Conservation (phyloP, 345 rosid species). For the Murraya paniculata region DNA sequence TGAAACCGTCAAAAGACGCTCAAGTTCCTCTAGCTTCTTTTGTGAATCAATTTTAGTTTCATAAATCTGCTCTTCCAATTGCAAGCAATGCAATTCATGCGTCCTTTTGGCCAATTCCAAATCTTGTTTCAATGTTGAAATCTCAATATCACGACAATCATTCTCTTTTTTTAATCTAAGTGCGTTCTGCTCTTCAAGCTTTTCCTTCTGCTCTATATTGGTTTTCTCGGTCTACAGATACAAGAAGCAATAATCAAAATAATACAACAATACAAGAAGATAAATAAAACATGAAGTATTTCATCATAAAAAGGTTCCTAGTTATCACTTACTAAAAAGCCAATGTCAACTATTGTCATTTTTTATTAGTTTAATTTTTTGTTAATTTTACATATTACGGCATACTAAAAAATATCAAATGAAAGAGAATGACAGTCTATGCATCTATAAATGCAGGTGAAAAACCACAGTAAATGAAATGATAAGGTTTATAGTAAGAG, state of each 20-base stretch:
- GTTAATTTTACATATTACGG: background rate
- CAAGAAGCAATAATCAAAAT: conserved; percentile 12
- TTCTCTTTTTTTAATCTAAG: conserved; percentile 55
- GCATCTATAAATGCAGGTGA: background rate
- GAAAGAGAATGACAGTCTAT: background rate
- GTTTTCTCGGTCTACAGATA: conserved; percentile 63
- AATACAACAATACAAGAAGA: background rate
- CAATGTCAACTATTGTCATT: background rate
- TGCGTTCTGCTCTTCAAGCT: conserved; percentile 58
- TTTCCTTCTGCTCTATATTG: conserved; percentile 66
- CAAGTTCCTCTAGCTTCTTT: conserved; percentile 61
- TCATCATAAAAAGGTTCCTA: background rate
- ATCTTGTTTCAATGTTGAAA: conserved; percentile 59
- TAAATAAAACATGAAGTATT: background rate
- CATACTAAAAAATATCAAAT: background rate
- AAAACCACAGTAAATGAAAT: background rate
- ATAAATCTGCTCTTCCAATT: conserved; percentile 51
- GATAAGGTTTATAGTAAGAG: background rate
- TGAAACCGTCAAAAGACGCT: conserved; percentile 46
- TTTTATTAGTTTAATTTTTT: background rate
- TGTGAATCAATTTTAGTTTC: conserved; percentile 50
- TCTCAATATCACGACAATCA: conserved; percentile 51
- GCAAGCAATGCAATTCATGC: conserved; percentile 53
- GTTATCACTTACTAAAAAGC: background rate
- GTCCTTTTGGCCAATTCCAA: conserved; percentile 45